phyloP scores from a whole-genome alignment of 176 grass and related monocot species.

The Triticum dicoccoides region DNA sequence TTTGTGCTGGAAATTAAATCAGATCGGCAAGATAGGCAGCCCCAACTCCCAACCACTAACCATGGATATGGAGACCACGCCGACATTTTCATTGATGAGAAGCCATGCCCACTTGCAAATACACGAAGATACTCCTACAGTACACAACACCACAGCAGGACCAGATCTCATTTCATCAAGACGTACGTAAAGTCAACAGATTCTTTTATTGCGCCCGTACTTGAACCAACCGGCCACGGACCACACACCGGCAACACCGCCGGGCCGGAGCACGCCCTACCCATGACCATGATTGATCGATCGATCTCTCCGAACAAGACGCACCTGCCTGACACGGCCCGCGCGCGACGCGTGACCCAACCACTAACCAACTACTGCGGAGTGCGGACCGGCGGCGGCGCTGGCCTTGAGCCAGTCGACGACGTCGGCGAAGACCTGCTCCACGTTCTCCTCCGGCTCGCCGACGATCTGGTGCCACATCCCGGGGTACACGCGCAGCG shows the following conservation, averaged over 20 bases:
- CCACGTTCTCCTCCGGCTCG: slow-evolving; percentile 64
- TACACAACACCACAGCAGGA: not conserved
- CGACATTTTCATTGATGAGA: not conserved
- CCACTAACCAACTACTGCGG: not conserved
- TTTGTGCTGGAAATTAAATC: too few relatives aligned
- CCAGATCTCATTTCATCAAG: not conserved
- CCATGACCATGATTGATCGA: not conserved
- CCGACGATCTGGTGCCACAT: slow-evolving; percentile 97
- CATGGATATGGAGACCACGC: not conserved
- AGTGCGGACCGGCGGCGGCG: not conserved
- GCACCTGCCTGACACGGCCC: not conserved
- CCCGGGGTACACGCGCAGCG: slow-evolving; percentile 58
- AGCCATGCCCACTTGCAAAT: not conserved
- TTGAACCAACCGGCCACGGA: not conserved
- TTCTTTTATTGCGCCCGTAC: not conserved
- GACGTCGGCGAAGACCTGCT: slow-evolving; percentile 6
- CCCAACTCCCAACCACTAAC: not conserved
- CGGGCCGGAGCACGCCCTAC: not conserved
- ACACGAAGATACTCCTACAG: not conserved
- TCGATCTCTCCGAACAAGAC: not conserved
- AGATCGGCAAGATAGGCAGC: too few relatives aligned
- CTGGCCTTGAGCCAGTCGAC: slow-evolving; percentile 48
- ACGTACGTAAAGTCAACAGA: not conserved
- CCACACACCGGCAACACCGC: not conserved
- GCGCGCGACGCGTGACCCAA: slow-evolving; percentile 11